A percentile compares a stretch with the other conserved stretches of the same genome.
Evolutionary conservation across 768 basidiomycete genomes (phyloP).

Genomic region (Suillus lakei): DNA sequence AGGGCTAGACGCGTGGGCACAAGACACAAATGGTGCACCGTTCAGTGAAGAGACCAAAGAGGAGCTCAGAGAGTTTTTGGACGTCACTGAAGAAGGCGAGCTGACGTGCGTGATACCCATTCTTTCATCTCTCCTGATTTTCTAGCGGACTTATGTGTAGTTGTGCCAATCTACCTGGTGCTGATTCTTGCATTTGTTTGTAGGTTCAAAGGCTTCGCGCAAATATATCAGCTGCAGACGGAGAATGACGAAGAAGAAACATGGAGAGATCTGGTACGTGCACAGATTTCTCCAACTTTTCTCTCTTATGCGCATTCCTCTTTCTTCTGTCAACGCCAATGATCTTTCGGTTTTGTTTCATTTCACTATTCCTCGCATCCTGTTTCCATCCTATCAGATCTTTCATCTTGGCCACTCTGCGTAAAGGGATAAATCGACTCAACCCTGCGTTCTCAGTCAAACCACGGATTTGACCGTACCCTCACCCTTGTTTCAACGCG

Average conservation of each 20-base stretch:
- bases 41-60: slow-evolving; percentile 79
- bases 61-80: slow-evolving; percentile 76
- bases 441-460: slow-evolving; percentile 47
- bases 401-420: slow-evolving; percentile 3
- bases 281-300: neutral
- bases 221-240: slow-evolving; percentile 85
- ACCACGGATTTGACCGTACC: slow-evolving; percentile 76
- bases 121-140: slow-evolving; percentile 5
- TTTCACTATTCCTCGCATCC: neutral
- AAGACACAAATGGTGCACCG: slow-evolving; percentile 82
- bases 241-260: slow-evolving; percentile 86
- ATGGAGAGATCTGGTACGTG: slow-evolving; percentile 75
- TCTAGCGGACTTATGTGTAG: slow-evolving; percentile 1
- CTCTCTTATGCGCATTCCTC: neutral
- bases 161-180: neutral
- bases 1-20: slow-evolving; percentile 76
- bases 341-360: neutral
- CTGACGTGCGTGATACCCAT: slow-evolving; percentile 61
- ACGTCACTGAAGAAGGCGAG: slow-evolving; percentile 70
- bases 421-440: slow-evolving; percentile 17
- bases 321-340: neutral
- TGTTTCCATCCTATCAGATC: slow-evolving; percentile 7
- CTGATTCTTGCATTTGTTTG: neutral
- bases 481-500: slow-evolving; percentile 62
- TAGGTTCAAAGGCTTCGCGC: slow-evolving; percentile 81